Conservation (phyloP, 163 green algal species). For the Scenedesmus sp. region DNA sequence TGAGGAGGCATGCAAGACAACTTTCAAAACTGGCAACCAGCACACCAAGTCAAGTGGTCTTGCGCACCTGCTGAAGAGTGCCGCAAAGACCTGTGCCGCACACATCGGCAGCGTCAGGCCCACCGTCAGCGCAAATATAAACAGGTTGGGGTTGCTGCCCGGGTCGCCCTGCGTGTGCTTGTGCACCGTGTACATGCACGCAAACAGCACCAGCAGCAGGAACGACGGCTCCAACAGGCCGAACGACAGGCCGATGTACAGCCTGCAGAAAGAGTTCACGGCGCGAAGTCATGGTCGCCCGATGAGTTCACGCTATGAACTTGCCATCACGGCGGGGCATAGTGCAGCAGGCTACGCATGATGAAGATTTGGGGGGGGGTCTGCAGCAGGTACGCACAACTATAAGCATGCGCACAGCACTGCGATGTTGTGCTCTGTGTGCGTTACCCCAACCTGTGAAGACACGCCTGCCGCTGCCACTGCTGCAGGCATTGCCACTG, state of each 20-base stretch:
- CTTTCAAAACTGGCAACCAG: constrained; percentile 20
- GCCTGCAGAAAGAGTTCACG: constrained; percentile 52
- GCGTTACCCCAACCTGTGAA: no score
- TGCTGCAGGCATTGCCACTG: background rate
- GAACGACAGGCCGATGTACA: constrained; percentile 67
- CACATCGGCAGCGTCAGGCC: constrained; percentile 65
- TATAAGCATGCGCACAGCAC: background rate
- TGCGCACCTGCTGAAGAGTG: constrained; percentile 60
- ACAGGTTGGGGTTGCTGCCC: constrained; percentile 56
- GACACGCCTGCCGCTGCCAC: no score
- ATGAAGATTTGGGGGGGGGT: no score
- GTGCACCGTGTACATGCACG: constrained; percentile 56
- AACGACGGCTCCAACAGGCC: constrained; percentile 63
- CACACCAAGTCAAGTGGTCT: constrained; percentile 19
- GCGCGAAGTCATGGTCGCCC: constrained; percentile 20
- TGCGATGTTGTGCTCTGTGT: no score
- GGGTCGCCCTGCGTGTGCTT: constrained; percentile 47
- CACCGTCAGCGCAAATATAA: constrained; percentile 61
- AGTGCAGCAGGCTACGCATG: background rate
- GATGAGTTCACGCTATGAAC: background rate
- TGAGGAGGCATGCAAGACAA: no score
- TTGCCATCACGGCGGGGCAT: background rate
- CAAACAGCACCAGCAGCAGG: constrained; percentile 67
- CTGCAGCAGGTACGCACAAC: no score
- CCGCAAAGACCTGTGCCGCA: constrained; percentile 64